Evolutionary conservation across 257 asterid species (phyloP), one percentile per base, ranked within the genome.

Genomic region (Cynanchum wilfordii): DNA sequence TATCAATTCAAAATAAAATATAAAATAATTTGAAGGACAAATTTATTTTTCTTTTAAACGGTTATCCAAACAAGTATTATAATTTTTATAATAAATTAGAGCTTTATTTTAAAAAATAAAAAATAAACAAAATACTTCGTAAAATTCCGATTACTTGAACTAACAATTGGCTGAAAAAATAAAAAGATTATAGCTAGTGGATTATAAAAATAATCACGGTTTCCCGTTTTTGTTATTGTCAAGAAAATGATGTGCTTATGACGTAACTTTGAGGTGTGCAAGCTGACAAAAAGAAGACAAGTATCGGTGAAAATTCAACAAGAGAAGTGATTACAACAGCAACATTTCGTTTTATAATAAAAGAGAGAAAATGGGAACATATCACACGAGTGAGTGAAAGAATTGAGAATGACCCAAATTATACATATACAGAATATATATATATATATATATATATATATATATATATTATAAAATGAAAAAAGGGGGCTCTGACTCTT

Each of bases 261-360:
- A 79, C 66, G 71, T 8, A 75, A 73, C 65, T n/a, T 16, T 78
- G 81, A 80, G 80, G 85, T 76, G 76, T 67, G 82, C 67, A 87
- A 84, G 76, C 29, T 77, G 85, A 85, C 86, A 83, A 81, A 83
- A 81, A 79, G 44, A 54, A 77, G 85, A 83, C 82, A 79, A 47
- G 59, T 49, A 49, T 36, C 11, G 47, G 50, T 65, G 68, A 66
- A 51, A 45, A 59, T 73, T 77, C 71, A 72, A 67, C 64, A 45
- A 36, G 56, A 72, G 65, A 72, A 65, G 63, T 79, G 84, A 82
- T 82, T 81, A 71, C 55, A 50, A 67, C 63, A 42, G 47, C 78
- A 75, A 12, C 71, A 68, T 60, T 70, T 52, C 55, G 36, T 62
- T 27, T 5, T 5, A 5, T 4, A 25, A 19, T 7, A 40, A 42